Evolutionary conservation across 164 flowering plant species (phyloP), one percentile per base, ranked within the genome.

Genomic region (Nymphaea colorata): DNA sequence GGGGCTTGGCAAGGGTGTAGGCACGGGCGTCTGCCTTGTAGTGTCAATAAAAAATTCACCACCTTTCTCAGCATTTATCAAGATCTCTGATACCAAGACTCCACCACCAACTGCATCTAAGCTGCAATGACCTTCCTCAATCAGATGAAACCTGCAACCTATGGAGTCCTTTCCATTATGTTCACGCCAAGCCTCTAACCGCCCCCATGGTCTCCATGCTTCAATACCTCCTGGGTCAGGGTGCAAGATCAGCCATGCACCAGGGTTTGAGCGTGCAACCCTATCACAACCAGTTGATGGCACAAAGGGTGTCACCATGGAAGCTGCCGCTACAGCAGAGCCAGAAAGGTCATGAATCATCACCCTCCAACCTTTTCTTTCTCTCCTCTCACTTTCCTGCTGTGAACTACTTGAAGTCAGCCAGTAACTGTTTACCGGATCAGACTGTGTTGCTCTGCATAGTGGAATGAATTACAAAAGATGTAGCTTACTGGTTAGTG

Each of bases 131-230:
- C 78, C 85, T 65, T 85, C 89, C 0, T 90, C 80, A 14, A 87
- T 75, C 18, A 87, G 86, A 71, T 82, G 90, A 64, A 91, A 85
- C 15, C 92, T 76, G 67, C 86, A 86, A 77, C 93, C 86, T 5
- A 91, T 69, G 11, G 84, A 78, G 65, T 91, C 96, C 70, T 81
- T 74, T 47, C 75, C 68, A 12, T 93, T 93, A 53, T 81, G 79
- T 69, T 89, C 98, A 36, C 98, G 96, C 98, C 98, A 91, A 6
- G 98, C 98, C 67, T 91, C 94, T 41, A 91, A 92, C 79, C 85
- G 87, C 42, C 98, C 98, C 98, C 98, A 91, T 44, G 98, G 98
- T 68, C 82, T 90, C 98, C 98, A 91, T 76, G 90, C 83, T 41
- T 85, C 93, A 6, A 85, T 75, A 67, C 83, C 71, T 69, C 79